These are phyloP conservation scores for Paramecium caudatum DNA, from an alignment of 73 alveolate species.

Conservation along the genomic window DNA sequence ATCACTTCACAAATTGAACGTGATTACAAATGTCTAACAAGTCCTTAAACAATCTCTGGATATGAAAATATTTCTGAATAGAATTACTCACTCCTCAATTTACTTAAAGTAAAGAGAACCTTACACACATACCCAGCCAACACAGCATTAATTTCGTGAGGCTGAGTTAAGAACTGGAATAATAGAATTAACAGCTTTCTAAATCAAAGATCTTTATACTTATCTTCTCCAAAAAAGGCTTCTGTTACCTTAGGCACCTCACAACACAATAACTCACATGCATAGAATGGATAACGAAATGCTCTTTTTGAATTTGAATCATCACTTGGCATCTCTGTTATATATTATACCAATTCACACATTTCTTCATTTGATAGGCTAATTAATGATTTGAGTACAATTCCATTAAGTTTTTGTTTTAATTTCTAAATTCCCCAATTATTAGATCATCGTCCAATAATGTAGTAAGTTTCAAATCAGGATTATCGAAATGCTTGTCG, in stretches of 20 bases:
- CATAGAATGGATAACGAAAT: constrained; percentile 58
- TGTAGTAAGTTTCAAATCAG: constrained; percentile 4
- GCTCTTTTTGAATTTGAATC: constrained; percentile 63
- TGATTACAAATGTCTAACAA: constrained; percentile 8
- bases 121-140: constrained; percentile 67
- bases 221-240: constrained; percentile 30
- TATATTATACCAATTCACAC: constrained; percentile 21
- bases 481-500: constrained; percentile 25
- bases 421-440: constrained; percentile 51
- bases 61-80: neutral
- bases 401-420: constrained; percentile 36
- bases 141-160: constrained; percentile 27
- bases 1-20: constrained; percentile 28
- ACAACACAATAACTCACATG: constrained; percentile 64
- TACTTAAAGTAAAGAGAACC: neutral
- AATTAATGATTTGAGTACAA: neutral
- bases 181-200: neutral
- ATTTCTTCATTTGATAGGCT: constrained; percentile 15
- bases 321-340: constrained; percentile 30
- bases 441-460: constrained; percentile 51
- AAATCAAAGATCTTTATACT: neutral
- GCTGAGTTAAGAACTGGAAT: neutral
- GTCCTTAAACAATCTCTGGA: neutral
- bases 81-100: neutral
- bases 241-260: constrained; percentile 17